Conservation (phyloP, 2,329 filamentous ascomycete species). For the Coniochaeta sp. region DNA sequence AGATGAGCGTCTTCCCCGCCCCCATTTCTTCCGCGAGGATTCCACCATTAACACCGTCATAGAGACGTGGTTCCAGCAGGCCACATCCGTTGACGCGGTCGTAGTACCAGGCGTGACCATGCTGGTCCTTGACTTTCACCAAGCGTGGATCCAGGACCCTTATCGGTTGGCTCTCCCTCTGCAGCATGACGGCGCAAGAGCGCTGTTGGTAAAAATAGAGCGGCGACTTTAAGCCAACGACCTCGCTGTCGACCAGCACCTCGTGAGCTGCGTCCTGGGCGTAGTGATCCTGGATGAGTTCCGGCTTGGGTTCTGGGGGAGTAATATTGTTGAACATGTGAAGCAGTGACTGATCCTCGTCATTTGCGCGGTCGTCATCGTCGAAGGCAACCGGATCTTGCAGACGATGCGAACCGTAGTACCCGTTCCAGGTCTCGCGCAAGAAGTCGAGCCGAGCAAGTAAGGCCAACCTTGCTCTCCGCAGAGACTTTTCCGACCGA, state of each 20-base stretch:
- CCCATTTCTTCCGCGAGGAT: conserved; percentile 79
- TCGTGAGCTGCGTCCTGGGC: conserved; percentile 46
- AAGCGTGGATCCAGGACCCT: conserved; percentile 68
- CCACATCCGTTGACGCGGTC: conserved; percentile 58
- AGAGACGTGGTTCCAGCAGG: conserved; percentile 59
- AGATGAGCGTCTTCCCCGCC: conserved; percentile 82
- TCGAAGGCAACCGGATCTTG: conserved; percentile 5
- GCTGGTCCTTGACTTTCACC: conserved; percentile 50
- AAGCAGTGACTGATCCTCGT: conserved; percentile 49
- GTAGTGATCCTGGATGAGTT: conserved; percentile 40
- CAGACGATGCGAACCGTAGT: conserved; percentile 8
- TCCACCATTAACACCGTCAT: conserved; percentile 69
- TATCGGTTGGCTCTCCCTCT: conserved; percentile 63
- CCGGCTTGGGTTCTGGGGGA: conserved; percentile 54
- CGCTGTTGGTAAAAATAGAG: conserved; percentile 75
- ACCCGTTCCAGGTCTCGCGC: conserved; percentile 45
- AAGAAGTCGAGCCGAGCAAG: conserved; percentile 51
- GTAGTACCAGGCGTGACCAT: conserved; percentile 60
- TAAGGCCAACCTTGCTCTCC: conserved; percentile 38
- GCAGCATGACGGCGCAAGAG: conserved; percentile 77
- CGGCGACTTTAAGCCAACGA: conserved; percentile 54
- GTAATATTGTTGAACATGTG: conserved; percentile 68
- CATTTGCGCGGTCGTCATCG: conserved; percentile 11
- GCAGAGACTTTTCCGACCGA: conserved; percentile 36
- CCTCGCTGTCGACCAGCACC: conserved; percentile 39